Evolutionary conservation across 1,284 basidiomycete genomes (phyloP).

Genomic region (Dichomitus squalens): DNA sequence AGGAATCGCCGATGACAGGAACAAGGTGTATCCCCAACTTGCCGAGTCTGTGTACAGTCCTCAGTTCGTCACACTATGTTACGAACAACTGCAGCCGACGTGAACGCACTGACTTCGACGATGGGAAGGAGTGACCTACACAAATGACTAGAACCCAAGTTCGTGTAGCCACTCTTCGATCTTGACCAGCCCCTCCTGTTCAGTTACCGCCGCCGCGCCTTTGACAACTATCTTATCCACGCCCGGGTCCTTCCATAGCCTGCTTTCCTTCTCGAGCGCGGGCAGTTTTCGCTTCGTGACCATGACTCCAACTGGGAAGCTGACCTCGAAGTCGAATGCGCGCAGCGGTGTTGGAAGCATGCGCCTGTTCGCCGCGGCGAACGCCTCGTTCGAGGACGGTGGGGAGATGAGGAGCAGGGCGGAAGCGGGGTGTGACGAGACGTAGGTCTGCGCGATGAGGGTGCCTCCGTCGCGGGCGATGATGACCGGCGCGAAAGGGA

Average conservation of each 20-base stretch:
- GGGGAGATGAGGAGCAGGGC: slow-evolving; percentile 65
- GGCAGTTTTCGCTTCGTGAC: slow-evolving; percentile 27
- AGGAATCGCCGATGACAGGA: slow-evolving; percentile 53
- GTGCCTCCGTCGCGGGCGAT: slow-evolving; percentile 53
- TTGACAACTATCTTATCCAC: slow-evolving; percentile 25
- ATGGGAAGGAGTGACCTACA: too few relatives aligned
- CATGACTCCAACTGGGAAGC: slow-evolving; percentile 63
- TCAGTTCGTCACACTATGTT: too few relatives aligned
- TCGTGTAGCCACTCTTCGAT: slow-evolving; percentile 29
- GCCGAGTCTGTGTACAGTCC: too few relatives aligned
- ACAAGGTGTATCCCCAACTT: too few relatives aligned
- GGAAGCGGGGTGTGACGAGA: slow-evolving; percentile 64
- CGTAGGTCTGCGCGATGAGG: slow-evolving; percentile 66
- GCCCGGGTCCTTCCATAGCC: slow-evolving; percentile 23
- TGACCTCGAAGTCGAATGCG: slow-evolving; percentile 64
- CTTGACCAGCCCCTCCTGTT: slow-evolving; percentile 26
- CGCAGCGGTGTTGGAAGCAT: slow-evolving; percentile 43
- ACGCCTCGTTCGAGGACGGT: slow-evolving; percentile 44
- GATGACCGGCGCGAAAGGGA: slow-evolving; percentile 67
- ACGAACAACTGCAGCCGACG: too few relatives aligned
- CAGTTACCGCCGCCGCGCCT: slow-evolving; percentile 12
- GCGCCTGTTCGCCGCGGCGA: slow-evolving; percentile 22
- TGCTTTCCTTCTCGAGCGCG: slow-evolving; percentile 11
- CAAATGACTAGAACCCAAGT: slow-evolving; percentile 16
- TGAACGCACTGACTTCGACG: too few relatives aligned